These are phyloP conservation scores for Solanum bukasovii DNA, from an alignment of 257 asterid genomes.

Conservation along the genomic window DNA sequence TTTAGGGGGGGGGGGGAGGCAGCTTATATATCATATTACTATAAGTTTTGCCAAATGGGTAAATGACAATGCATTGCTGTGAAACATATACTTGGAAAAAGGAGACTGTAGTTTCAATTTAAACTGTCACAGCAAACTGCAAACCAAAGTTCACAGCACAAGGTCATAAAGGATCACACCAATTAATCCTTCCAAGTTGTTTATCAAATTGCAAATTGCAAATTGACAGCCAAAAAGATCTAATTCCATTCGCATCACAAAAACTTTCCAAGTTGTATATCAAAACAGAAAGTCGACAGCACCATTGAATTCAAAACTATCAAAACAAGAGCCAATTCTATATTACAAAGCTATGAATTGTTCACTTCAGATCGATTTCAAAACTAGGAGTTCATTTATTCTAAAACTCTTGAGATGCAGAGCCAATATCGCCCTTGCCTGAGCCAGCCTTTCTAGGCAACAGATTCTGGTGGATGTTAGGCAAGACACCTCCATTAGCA, in stretches of 20 bases:
- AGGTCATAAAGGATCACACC: not conserved
- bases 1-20: not conserved
- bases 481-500: constrained; percentile 8
- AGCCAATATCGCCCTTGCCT: not conserved
- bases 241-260: not conserved
- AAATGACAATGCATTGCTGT: not conserved
- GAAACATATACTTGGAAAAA: not conserved
- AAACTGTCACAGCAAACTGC: not conserved
- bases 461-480: constrained; percentile 2
- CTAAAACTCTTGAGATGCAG: constrained; percentile 10
- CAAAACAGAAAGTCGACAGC: not conserved
- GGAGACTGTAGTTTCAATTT: not conserved
- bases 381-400: not conserved
- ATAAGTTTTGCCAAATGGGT: not conserved
- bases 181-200: not conserved
- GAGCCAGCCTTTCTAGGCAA: constrained; percentile 4
- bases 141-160: not conserved
- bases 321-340: not conserved
- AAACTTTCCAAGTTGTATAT: not conserved
- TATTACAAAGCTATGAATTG: not conserved
- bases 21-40: not conserved
- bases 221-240: not conserved
- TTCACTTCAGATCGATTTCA: not conserved
- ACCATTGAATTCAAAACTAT: not conserved
- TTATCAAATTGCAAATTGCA: not conserved